Percentiles rank a stretch among this genome's conserved stretches.
phyloP scores from a whole-genome alignment of 345 rosid genomes.

The Toxicodendron radicans region DNA sequence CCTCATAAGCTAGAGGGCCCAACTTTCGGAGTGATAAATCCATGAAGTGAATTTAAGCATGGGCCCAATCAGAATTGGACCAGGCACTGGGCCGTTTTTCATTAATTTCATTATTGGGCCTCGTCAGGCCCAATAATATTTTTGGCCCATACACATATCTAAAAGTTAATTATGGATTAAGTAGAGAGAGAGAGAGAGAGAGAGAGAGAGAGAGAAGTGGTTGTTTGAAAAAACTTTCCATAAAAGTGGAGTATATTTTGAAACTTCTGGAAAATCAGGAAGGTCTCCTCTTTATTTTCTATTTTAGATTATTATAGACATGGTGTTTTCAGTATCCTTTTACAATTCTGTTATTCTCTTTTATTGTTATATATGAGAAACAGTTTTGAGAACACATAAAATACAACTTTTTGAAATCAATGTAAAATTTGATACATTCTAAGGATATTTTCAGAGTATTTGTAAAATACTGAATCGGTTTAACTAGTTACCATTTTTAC shows the following conservation, averaged over 20 bases:
- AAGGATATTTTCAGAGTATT: neutral
- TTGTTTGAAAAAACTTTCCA: neutral
- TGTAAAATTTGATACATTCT: neutral
- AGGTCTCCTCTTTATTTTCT: neutral
- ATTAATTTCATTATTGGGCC: too few relatives aligned
- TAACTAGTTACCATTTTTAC: neutral
- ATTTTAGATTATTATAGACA: neutral
- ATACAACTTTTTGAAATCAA: neutral
- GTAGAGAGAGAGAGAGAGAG: neutral
- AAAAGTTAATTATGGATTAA: neutral
- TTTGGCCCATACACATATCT: too few relatives aligned
- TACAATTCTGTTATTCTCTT: neutral
- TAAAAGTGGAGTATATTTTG: neutral
- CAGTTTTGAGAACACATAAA: neutral
- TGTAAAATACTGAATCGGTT: neutral
- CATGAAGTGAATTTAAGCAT: too few relatives aligned
- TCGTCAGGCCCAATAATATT: too few relatives aligned
- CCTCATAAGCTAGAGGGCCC: too few relatives aligned
- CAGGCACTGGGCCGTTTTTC: too few relatives aligned
- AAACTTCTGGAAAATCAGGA: neutral
- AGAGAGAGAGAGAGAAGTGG: neutral
- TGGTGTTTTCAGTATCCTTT: neutral
- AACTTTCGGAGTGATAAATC: too few relatives aligned
- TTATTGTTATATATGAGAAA: neutral
- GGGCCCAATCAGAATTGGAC: too few relatives aligned